phyloP scores from a whole-genome alignment of 2,329 filamentous ascomycete genomes.

The Fusarium algeriense region DNA sequence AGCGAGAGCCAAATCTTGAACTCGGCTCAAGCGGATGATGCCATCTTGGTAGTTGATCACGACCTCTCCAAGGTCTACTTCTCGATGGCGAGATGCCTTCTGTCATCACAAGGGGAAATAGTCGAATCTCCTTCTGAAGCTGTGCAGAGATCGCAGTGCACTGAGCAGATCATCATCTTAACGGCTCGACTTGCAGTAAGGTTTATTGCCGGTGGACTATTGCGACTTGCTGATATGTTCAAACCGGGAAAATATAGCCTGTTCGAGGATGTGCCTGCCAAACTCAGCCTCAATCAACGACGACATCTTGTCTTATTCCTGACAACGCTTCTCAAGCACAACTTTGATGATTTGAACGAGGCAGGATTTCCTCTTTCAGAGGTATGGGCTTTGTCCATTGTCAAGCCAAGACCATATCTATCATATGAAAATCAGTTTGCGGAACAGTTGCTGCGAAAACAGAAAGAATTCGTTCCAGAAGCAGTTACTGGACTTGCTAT shows the following conservation, averaged over 20 bases:
- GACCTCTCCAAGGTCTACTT: slow-evolving; percentile 62
- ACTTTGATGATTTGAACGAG: slow-evolving; percentile 61
- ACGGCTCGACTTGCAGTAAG: slow-evolving; percentile 61
- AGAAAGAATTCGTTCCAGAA: slow-evolving; percentile 59
- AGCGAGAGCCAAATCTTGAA: slow-evolving; percentile 55
- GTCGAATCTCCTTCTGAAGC: slow-evolving; percentile 26
- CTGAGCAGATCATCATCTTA: slow-evolving; percentile 60
- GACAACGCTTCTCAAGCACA: slow-evolving; percentile 60
- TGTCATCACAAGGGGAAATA: slow-evolving; percentile 43
- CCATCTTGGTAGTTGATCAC: slow-evolving; percentile 60
- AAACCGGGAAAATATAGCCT: slow-evolving; percentile 61
- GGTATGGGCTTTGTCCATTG: slow-evolving; percentile 66
- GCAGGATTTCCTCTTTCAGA: slow-evolving; percentile 60
- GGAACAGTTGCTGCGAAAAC: slow-evolving; percentile 57
- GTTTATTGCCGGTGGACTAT: slow-evolving; percentile 60
- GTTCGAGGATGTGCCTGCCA: slow-evolving; percentile 59
- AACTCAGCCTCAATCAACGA: slow-evolving; percentile 57
- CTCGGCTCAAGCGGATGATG: slow-evolving; percentile 61
- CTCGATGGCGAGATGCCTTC: slow-evolving; percentile 58
- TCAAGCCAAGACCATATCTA: slow-evolving; percentile 61
- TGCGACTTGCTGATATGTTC: slow-evolving; percentile 61
- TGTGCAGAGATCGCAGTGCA: slow-evolving; percentile 50
- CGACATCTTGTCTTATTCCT: slow-evolving; percentile 65
- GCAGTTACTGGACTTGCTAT: slow-evolving; percentile 53
- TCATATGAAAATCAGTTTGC: slow-evolving; percentile 65